A percentile compares a stretch with the other conserved stretches of the same genome.
These are phyloP conservation scores for Chaetoceros tenuissimus DNA, from an alignment of 108 stramenopile genomes.

Conservation along the genomic window DNA sequence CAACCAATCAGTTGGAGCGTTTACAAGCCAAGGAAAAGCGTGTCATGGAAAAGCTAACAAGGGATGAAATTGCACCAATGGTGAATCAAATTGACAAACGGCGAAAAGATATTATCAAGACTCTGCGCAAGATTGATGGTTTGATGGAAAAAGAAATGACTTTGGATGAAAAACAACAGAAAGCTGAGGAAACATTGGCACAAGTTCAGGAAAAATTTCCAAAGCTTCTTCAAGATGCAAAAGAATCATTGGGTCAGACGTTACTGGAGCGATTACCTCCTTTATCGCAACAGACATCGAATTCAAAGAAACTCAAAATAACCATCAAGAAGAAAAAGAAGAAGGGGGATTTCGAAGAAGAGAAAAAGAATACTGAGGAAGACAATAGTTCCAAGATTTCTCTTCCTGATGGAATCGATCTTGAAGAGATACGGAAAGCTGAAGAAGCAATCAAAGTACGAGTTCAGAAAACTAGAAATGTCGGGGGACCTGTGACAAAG, in stretches of 20 bases:
- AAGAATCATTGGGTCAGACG: neutral
- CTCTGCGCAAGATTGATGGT: neutral
- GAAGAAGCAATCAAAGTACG: neutral
- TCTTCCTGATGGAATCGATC: neutral
- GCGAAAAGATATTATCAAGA: neutral
- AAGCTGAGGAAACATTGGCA: constrained; percentile 2
- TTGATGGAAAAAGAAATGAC: neutral
- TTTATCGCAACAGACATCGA: too few relatives aligned
- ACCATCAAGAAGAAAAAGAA: neutral
- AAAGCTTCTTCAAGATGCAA: constrained; percentile 13
- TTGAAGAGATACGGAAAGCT: neutral
- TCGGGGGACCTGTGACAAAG: constrained; percentile 45
- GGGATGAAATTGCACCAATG: neutral
- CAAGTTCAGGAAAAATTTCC: constrained; percentile 14
- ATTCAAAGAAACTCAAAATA: neutral
- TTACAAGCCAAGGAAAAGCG: constrained; percentile 1
- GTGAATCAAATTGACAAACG: neutral
- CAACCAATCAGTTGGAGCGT: constrained; percentile 2
- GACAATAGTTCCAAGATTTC: neutral
- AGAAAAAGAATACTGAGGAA: neutral
- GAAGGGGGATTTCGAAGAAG: neutral
- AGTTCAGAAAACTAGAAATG: constrained; percentile 10
- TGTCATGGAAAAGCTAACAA: neutral
- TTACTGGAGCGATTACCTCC: neutral
- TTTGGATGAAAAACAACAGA: neutral